Conservation (phyloP, 192 early-diverging fungal genomes). For the Kickxella alabastrina region DNA sequence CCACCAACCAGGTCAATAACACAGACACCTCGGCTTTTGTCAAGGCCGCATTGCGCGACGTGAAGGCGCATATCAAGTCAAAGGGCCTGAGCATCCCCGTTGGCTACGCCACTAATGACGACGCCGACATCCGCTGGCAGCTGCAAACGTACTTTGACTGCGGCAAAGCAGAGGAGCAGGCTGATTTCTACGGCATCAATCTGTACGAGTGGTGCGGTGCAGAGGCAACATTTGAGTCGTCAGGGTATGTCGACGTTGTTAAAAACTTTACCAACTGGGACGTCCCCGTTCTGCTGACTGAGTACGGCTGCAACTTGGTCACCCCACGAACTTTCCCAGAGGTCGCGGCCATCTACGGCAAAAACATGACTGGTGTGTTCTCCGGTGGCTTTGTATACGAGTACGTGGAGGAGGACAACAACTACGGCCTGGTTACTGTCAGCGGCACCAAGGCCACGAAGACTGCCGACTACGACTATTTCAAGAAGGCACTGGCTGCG, state of each 20-base stretch:
- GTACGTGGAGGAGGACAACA: conserved; percentile 70
- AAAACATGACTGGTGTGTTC: conserved; percentile 61
- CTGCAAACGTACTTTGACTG: conserved; percentile 71
- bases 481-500: conserved; percentile 54
- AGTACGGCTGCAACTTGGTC: conserved; percentile 74
- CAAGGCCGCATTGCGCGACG: conserved; percentile 66
- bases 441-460: conserved; percentile 36
- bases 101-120: conserved; percentile 76
- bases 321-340: conserved; percentile 66
- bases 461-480: conserved; percentile 59
- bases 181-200: conserved; percentile 73
- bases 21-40: conserved; percentile 63
- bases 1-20: conserved; percentile 59
- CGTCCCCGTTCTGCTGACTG: conserved; percentile 67
- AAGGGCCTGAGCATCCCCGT: conserved; percentile 60
- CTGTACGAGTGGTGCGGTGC: conserved; percentile 77
- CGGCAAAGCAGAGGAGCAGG: conserved; percentile 53
- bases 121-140: conserved; percentile 60
- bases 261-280: conserved; percentile 58
- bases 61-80: conserved; percentile 57
- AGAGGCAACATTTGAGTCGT: conserved; percentile 55
- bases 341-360: conserved; percentile 62
- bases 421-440: conserved; percentile 68
- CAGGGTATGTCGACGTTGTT: conserved; percentile 64
- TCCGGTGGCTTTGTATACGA: conserved; percentile 76